Conservation (phyloP, 495 filamentous ascomycete species). For the Sordaria brevicollis region DNA sequence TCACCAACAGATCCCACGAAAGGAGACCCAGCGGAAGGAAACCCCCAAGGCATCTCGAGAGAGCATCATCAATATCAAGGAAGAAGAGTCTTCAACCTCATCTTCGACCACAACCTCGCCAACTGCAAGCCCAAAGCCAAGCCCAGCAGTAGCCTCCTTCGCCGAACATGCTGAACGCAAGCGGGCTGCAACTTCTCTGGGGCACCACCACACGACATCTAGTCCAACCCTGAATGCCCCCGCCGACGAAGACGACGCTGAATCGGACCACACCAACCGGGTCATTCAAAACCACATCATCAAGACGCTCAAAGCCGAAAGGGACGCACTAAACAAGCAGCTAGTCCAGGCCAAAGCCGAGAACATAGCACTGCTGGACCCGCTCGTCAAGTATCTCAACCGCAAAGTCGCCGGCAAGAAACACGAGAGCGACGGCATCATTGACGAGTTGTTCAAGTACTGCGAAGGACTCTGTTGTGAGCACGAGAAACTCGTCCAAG, state of each 20-base stretch:
- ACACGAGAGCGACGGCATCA: not conserved
- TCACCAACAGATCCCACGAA: not conserved
- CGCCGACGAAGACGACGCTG: not conserved
- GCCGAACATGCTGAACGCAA: not conserved
- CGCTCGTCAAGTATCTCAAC: not conserved
- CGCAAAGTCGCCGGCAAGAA: not conserved
- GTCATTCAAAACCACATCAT: not conserved
- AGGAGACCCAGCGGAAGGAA: not conserved
- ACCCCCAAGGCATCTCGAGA: not conserved
- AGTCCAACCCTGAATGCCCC: too few species aligned
- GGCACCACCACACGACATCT: not conserved
- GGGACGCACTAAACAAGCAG: not conserved
- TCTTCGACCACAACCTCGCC: not conserved
- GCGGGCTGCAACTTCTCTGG: not conserved
- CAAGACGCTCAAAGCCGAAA: not conserved
- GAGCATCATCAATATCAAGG: not conserved
- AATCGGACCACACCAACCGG: not conserved
- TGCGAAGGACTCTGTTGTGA: not conserved
- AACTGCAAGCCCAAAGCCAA: too few species aligned
- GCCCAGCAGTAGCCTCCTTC: not conserved
- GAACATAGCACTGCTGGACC: not conserved
- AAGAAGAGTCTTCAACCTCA: not conserved
- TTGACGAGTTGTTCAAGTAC: not conserved
- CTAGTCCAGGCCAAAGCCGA: not conserved
- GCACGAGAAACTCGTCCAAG: fast-evolving